phyloP scores from a whole-genome alignment of 345 rosid species.

The Eucalyptus pauciflora region DNA sequence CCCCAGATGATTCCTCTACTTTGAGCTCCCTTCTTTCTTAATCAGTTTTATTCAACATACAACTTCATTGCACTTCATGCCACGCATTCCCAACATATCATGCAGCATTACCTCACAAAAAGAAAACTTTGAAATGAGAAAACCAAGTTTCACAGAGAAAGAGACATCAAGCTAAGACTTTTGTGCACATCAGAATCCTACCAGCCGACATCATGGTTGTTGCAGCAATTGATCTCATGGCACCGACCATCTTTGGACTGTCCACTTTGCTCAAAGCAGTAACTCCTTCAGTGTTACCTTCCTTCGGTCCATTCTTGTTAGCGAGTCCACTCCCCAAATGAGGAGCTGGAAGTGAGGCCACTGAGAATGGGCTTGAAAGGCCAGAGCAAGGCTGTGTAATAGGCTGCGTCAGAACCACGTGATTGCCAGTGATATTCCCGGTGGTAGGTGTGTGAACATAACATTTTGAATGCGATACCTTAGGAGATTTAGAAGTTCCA shows the following conservation, averaged over 20 bases:
- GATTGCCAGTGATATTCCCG: constrained; percentile 12
- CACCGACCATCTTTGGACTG: constrained; percentile 7
- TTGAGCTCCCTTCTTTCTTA: neutral
- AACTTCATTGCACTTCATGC: neutral
- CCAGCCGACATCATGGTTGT: constrained; percentile 51
- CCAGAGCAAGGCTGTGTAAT: constrained; percentile 22
- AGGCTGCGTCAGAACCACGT: constrained; percentile 8
- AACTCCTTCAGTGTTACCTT: neutral
- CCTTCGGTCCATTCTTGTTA: neutral
- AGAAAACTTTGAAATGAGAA: neutral
- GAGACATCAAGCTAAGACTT: neutral
- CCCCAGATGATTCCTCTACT: neutral
- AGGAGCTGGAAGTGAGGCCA: constrained; percentile 43
- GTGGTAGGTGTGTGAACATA: constrained; percentile 16
- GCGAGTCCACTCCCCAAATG: constrained; percentile 30
- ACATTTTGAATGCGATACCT: constrained; percentile 6
- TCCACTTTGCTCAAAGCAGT: constrained; percentile 26
- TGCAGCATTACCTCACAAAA: neutral
- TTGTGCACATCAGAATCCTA: neutral
- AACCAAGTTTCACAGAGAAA: neutral
- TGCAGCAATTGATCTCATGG: constrained; percentile 13
- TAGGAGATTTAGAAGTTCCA: constrained; percentile 18
- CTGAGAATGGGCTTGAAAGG: constrained; percentile 36
- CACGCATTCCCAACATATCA: neutral
- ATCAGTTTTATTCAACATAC: neutral